Percentiles rank a stretch among this genome's conserved stretches.
phyloP scores from a whole-genome alignment of 2,329 filamentous ascomycete species.

The Ramichloridium luteum region DNA sequence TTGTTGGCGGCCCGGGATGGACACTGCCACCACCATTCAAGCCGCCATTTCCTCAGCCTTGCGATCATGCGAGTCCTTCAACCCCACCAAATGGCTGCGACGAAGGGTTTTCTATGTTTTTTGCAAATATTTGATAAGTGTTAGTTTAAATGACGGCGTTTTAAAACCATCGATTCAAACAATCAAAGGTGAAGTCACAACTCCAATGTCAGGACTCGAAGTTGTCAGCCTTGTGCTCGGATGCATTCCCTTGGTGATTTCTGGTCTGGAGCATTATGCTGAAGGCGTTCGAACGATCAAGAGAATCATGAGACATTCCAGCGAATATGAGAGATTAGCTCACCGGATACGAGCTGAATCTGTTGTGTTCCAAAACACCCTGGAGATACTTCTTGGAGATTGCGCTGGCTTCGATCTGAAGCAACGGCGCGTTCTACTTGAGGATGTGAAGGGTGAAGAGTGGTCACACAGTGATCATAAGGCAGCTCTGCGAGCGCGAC shows the following conservation, averaged over 20 bases:
- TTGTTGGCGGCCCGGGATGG: too few relatives aligned
- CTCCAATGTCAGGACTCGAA: conserved; percentile 25
- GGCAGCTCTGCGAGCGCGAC: conserved; percentile 3
- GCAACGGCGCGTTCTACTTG: too few relatives aligned
- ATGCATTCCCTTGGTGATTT: conserved; percentile 22
- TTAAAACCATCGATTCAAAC: too few relatives aligned
- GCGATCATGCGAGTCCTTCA: too few relatives aligned
- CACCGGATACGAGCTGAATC: conserved; percentile 17
- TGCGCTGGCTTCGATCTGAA: conserved; percentile 15
- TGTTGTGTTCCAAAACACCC: conserved; percentile 20
- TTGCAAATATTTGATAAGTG: too few relatives aligned
- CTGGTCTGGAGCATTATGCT: conserved; percentile 22
- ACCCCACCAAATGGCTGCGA: too few relatives aligned
- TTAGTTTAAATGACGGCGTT: too few relatives aligned
- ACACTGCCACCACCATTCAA: too few relatives aligned
- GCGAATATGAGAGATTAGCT: conserved; percentile 16
- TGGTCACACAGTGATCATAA: conserved; percentile 11
- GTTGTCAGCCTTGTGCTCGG: conserved; percentile 21
- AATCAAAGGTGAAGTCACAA: too few relatives aligned
- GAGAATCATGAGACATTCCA: conserved; percentile 16
- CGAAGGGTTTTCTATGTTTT: too few relatives aligned
- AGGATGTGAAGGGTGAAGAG: conserved; percentile 13
- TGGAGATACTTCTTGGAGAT: conserved; percentile 17
- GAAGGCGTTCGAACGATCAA: conserved; percentile 22
- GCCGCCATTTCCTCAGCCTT: too few relatives aligned